Evolutionary conservation across 2,329 filamentous ascomycete genomes (phyloP).

Genomic region (Ophiocordyceps robertsii): DNA sequence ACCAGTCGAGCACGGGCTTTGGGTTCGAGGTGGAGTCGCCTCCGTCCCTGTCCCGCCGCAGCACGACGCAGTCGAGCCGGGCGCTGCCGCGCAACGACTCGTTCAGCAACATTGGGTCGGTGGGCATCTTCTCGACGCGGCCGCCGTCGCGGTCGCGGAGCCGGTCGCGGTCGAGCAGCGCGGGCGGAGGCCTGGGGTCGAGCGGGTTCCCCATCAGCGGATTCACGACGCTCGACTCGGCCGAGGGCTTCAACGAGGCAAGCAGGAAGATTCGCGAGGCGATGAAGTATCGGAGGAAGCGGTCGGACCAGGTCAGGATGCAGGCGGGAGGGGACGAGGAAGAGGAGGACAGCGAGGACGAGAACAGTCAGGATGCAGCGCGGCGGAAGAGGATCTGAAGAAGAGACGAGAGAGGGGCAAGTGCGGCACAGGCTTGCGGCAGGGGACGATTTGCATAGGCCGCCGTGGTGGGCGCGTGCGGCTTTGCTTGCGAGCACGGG

Average conservation of each 20-base stretch:
- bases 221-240: slow-evolving; percentile 54
- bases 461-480: too few relatives aligned
- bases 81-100: slow-evolving; percentile 74
- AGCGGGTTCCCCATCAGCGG: slow-evolving; percentile 52
- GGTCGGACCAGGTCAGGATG: slow-evolving; percentile 29
- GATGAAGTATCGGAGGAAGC: slow-evolving; percentile 53
- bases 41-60: slow-evolving; percentile 28
- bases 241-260: slow-evolving; percentile 68
- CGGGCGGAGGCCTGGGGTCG: slow-evolving; percentile 46
- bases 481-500: too few relatives aligned
- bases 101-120: slow-evolving; percentile 76
- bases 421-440: too few relatives aligned
- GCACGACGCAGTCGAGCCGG: slow-evolving; percentile 39
- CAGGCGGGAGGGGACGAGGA: slow-evolving; percentile 20
- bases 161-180: slow-evolving; percentile 57
- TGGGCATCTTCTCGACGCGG: slow-evolving; percentile 81
- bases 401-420: not conserved
- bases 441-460: too few relatives aligned
- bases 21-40: slow-evolving; percentile 22
- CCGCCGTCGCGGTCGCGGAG: slow-evolving; percentile 69
- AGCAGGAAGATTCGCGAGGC: slow-evolving; percentile 72
- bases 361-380: slow-evolving; percentile 27
- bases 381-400: slow-evolving; percentile 13
- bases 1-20: slow-evolving; percentile 26
- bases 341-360: slow-evolving; percentile 25